These are phyloP conservation scores for Chlorella sp. DNA, from an alignment of 139 green algal species.

Conservation along the genomic window DNA sequence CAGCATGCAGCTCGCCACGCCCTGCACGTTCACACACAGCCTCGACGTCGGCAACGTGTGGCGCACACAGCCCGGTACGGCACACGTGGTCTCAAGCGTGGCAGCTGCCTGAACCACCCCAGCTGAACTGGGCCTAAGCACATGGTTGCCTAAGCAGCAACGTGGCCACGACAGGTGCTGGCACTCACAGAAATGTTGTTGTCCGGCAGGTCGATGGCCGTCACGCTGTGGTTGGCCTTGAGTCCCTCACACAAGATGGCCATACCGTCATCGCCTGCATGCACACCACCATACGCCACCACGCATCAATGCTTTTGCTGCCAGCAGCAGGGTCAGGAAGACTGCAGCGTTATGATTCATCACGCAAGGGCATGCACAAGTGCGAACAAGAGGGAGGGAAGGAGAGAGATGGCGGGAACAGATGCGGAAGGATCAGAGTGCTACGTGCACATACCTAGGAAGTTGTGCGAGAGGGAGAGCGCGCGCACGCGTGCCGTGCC, in stretches of 20 bases:
- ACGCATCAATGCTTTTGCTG: too few relatives aligned
- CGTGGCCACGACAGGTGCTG: too few relatives aligned
- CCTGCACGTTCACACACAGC: too few relatives aligned
- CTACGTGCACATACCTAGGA: conserved; percentile 38
- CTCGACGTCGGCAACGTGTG: too few relatives aligned
- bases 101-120: too few relatives aligned
- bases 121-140: too few relatives aligned
- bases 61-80: too few relatives aligned
- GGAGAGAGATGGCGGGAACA: neutral
- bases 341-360: neutral
- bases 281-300: too few relatives aligned
- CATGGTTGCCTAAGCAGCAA: too few relatives aligned
- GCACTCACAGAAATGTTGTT: conserved; percentile 43
- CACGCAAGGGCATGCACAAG: neutral
- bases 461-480: conserved; percentile 44
- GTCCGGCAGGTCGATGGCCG: conserved; percentile 42
- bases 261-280: conserved; percentile 35
- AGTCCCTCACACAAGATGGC: conserved; percentile 35
- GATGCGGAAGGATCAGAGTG: neutral
- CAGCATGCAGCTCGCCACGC: too few relatives aligned
- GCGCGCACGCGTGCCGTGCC: conserved; percentile 27
- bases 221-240: conserved; percentile 33
- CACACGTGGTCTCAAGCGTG: too few relatives aligned
- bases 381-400: neutral
- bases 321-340: neutral